Conservation (phyloP, 1,284 basidiomycete genomes). For the Trametes hirsuta region DNA sequence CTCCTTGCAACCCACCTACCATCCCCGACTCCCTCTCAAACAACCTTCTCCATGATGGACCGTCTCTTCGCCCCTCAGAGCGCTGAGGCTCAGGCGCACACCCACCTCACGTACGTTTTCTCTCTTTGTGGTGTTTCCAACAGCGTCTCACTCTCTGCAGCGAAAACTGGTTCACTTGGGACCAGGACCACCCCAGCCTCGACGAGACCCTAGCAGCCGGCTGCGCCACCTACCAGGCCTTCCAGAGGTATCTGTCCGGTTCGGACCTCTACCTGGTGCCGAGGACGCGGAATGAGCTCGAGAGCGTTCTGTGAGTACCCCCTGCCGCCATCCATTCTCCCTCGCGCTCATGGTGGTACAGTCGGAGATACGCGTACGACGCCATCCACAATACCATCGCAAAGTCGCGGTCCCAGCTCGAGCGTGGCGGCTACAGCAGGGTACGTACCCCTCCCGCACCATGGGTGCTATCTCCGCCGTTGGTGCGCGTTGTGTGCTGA, state of each 20-base stretch:
- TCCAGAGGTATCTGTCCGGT: constrained; percentile 43
- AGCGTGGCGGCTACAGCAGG: constrained; percentile 73
- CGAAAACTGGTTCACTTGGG: constrained; percentile 69
- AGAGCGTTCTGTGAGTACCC: constrained; percentile 66
- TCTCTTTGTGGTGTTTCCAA: constrained; percentile 11
- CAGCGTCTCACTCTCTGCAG: constrained; percentile 39
- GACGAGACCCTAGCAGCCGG: constrained; percentile 74
- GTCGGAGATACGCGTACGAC: constrained; percentile 74
- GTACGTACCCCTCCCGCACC: constrained; percentile 46
- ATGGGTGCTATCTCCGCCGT: neutral
- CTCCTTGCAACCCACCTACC: constrained; percentile 1
- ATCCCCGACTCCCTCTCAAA: neutral
- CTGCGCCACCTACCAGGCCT: constrained; percentile 51
- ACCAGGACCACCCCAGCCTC: constrained; percentile 65
- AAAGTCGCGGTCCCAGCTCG: constrained; percentile 61
- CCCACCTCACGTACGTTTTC: constrained; percentile 61
- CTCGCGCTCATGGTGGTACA: constrained; percentile 33
- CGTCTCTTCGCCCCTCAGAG: constrained; percentile 72
- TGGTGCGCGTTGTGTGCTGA: neutral
- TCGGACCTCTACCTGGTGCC: constrained; percentile 72
- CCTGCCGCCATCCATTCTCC: constrained; percentile 4
- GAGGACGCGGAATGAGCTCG: constrained; percentile 62
- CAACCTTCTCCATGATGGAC: constrained; percentile 49
- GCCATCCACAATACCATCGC: constrained; percentile 80
- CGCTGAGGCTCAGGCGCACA: constrained; percentile 73